A percentile compares a stretch with the other conserved stretches of the same genome.
Evolutionary conservation across 768 basidiomycete species (phyloP).

Genomic region (Postia placenta): DNA sequence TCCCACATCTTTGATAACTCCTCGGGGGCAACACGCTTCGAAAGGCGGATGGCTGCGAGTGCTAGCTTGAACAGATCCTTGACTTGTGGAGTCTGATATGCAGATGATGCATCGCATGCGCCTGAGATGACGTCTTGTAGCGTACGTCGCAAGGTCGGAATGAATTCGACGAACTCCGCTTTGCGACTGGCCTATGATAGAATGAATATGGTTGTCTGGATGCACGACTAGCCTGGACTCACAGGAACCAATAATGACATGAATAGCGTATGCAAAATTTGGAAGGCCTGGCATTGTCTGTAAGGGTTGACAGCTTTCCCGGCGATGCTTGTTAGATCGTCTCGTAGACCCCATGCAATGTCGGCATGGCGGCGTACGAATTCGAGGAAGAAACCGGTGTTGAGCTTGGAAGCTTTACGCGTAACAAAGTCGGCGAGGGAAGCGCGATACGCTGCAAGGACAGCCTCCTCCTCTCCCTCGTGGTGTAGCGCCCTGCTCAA

Average conservation of each 20-base stretch:
- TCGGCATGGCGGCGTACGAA: constrained; percentile 62
- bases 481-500: constrained; percentile 47
- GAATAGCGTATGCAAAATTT: constrained; percentile 61
- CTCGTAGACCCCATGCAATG: constrained; percentile 60
- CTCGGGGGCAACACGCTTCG: constrained; percentile 39
- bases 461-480: constrained; percentile 31
- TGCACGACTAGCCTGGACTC: constrained; percentile 16
- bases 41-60: constrained; percentile 58
- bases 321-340: constrained; percentile 50
- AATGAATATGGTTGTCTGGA: background rate
- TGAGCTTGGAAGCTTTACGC: constrained; percentile 75
- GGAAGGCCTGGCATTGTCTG: constrained; percentile 68
- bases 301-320: constrained; percentile 68
- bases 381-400: constrained; percentile 70
- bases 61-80: constrained; percentile 79
- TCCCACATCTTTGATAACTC: constrained; percentile 49
- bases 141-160: constrained; percentile 41
- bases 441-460: constrained; percentile 50
- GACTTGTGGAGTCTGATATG: constrained; percentile 55
- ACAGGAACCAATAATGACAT: constrained; percentile 47
- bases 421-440: constrained; percentile 74
- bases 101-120: constrained; percentile 39
- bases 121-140: constrained; percentile 42
- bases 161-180: constrained; percentile 42
- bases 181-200: constrained; percentile 28